Evolutionary conservation across 192 early-diverging fungal species (phyloP), one percentile per base, ranked within the genome.

Genomic region (Funneliformis geosporum): DNA sequence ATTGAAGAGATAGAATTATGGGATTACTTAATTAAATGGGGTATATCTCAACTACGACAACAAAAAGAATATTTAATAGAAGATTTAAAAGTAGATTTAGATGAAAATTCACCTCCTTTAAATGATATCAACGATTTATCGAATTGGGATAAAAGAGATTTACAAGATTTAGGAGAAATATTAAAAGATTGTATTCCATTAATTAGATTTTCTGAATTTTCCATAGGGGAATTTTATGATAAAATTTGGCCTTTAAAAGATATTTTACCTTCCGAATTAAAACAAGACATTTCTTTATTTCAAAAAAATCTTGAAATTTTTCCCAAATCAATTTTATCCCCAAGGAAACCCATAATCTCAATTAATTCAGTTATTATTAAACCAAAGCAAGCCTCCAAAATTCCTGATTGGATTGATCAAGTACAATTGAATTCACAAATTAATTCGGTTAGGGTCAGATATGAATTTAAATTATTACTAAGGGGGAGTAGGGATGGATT

Each of bases 391-490:
- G 76, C 76, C 0, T 59, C 64, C 12, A 44, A 50, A 38, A 64
- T 79, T 50, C 67, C 77, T 5, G 47, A 70, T 39, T 79, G 77
- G 77, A 79, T 79, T 43, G 46, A 60, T 38, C 40, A 40, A 16
- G 33, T 55, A 25, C n/a, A 79, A 69, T 18, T 8, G 12, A 59
- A 23, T 10, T 11, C 27, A 39, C 47, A n/a, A 28, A 0, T 11
- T 16, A 25, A 47, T 43, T 33, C 47, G 5, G 16, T 16, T 12
- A 21, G 44, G 8, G 23, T 70, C 27, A n/a, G 12, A 25, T 70
- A 79, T 42, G 42, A 79, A 42, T 79, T 79, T 66, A 68, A 79
- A 70, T 60, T 79, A 43, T 61, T 79, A 21, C 5, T 79, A 40
- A 21, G 67, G 38, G 77, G 77, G 2, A 70, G 28, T 50, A 25